phyloP scores from a whole-genome alignment of 1,139 yeast species.

The Diutina neorugosa region DNA sequence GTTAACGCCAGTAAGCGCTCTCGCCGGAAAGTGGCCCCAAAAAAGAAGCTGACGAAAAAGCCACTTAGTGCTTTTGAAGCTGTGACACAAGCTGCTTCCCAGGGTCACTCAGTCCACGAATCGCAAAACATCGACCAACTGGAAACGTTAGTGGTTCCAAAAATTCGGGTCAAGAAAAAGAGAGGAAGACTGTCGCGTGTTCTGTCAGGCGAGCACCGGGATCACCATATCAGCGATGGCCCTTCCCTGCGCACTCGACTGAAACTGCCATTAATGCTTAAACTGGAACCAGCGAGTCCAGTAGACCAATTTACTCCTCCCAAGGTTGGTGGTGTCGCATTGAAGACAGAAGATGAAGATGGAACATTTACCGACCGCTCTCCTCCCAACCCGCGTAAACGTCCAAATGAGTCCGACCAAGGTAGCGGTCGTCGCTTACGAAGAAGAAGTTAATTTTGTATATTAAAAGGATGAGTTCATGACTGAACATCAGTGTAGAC shows the following conservation, averaged over 20 bases:
- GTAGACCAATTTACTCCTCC: neutral
- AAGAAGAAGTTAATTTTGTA: neutral
- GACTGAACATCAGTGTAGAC: no score
- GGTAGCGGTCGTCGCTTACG: neutral
- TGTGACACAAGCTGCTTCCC: neutral
- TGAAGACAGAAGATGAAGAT: neutral
- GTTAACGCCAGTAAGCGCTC: neutral
- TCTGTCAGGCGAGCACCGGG: neutral
- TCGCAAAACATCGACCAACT: neutral
- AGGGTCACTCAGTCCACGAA: neutral
- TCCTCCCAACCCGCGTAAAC: neutral
- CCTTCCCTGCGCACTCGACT: conserved; percentile 1
- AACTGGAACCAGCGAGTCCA: neutral
- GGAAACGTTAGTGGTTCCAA: neutral
- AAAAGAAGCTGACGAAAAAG: neutral
- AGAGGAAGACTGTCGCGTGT: neutral
- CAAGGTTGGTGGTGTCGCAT: neutral
- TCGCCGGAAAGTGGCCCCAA: neutral
- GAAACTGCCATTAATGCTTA: neutral
- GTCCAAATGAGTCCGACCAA: neutral
- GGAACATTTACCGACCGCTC: neutral
- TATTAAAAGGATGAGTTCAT: neutral
- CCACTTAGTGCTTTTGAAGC: neutral
- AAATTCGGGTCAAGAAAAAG: neutral
- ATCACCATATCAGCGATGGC: neutral